Base-by-base conservation (phyloP, 139 green algal species). In the Chlorella sp. region DNA sequence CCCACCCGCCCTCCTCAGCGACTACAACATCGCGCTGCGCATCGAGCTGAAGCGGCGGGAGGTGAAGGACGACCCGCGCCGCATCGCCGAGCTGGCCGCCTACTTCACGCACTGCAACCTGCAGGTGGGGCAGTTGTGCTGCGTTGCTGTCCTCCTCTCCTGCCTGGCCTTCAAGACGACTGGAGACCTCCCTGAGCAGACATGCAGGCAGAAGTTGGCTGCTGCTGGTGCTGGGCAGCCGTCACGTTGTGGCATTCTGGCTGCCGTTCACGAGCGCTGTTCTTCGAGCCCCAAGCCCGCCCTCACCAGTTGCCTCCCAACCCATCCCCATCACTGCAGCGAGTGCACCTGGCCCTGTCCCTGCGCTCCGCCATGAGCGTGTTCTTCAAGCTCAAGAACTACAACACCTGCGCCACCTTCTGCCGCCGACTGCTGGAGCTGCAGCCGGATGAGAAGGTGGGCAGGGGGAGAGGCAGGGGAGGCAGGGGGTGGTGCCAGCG, bases 71-170 rank as follows among this genome's bases (percentile, higher is more conserved):
- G 93, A 98, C 80, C 88, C 92, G 44, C 75, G 78, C 36, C 91
- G 95, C 39, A 88, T 93, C 28, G 95, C 96, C 11, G 98, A 99
- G 94, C 92, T 99, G 82, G 96, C 98, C 25, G 97, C 96, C 18
- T 99, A 99, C 94, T 99, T 99, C 92, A 99, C 98, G 30, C 97
- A 99, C 93, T 98, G 93, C 93, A 93, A 94, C 60, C 83, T 39
- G n/a, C 18, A 47, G 32, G 57, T n/a, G 28, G 16, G 36, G 44
- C 44, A 55, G 44, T 11, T 55, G 44, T 55, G 44, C 44, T 55
- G 7, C 11, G 44, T 7, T 55, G 11, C n/a, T n/a, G n/a, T n/a
- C n/a, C n/a, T n/a, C n/a, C n/a, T n/a, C n/a, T n/a, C n/a, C n/a
- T n/a, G n/a, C n/a, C n/a, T n/a, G n/a, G n/a, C n/a, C n/a, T n/a